Percentiles rank a stretch among this genome's conserved stretches.
phyloP scores from a whole-genome alignment of 75 land plant genomes.

The Cryptomeria japonica region DNA sequence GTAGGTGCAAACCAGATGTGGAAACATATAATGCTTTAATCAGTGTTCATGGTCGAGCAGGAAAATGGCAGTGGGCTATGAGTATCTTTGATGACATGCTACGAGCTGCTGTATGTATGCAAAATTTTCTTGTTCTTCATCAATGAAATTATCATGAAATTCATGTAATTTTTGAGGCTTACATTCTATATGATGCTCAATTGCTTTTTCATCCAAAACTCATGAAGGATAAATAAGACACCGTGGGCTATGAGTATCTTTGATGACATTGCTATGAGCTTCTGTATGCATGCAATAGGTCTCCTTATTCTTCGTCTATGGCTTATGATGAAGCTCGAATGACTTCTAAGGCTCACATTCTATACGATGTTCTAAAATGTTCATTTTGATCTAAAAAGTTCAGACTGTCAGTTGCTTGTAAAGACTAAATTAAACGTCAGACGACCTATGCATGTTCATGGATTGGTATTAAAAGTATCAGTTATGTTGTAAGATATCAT shows the following conservation, averaged over 20 bases:
- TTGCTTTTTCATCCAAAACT: not conserved
- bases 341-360: not conserved
- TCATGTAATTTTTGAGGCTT: not conserved
- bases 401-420: not conserved
- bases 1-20: constrained; percentile 95
- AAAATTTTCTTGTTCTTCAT: not conserved
- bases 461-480: not conserved
- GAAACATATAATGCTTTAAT: constrained; percentile 96
- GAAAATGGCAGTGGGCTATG: constrained; percentile 92
- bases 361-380: too few species aligned
- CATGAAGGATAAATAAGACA: not conserved
- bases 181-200: not conserved
- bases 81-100: constrained; percentile 96
- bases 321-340: not conserved
- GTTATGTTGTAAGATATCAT: not conserved
- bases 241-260: constrained; percentile 84
- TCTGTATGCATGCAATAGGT: constrained; percentile 63
- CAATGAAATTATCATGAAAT: not conserved
- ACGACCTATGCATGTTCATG: not conserved
- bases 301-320: not conserved
- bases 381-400: not conserved
- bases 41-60: constrained; percentile 88
- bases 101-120: constrained; percentile 81
- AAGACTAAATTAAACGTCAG: not conserved
- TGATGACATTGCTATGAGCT: constrained; percentile 91